A percentile compares a stretch with the other conserved stretches of the same genome.
These are phyloP conservation scores for Aspergillus kassunensis DNA, from an alignment of 495 filamentous ascomycete genomes.

Conservation along the genomic window DNA sequence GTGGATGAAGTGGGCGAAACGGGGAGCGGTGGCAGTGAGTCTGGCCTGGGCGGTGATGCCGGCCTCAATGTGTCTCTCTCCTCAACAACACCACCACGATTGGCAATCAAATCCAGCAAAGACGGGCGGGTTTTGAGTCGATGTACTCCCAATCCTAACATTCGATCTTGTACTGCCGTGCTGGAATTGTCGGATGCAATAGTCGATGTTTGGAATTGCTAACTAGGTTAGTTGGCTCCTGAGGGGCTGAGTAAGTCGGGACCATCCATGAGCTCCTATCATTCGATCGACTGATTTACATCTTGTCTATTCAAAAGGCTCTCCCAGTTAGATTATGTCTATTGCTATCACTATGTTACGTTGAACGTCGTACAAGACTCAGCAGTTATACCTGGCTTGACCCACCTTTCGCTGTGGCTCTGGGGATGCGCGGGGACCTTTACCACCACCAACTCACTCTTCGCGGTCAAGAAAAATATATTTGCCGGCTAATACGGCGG, in stretches of 20 bases:
- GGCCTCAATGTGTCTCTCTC: too few species aligned
- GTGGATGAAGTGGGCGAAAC: conserved; percentile 44
- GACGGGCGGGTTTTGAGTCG: conserved; percentile 68
- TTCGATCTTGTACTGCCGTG: conserved; percentile 22
- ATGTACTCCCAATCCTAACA: conserved; percentile 58
- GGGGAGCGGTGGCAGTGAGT: conserved; percentile 49
- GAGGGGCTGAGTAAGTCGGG: conserved; percentile 12
- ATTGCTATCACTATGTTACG: too few species aligned
- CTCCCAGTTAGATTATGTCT: too few species aligned
- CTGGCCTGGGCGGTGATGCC: conserved; percentile 38
- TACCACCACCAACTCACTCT: too few species aligned
- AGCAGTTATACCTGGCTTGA: too few species aligned
- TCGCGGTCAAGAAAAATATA: too few species aligned
- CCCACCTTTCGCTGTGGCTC: too few species aligned
- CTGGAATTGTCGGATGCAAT: background rate
- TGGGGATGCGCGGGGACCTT: too few species aligned
- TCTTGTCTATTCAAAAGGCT: background rate
- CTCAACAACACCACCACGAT: conserved; percentile 33
- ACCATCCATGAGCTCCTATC: too few species aligned
- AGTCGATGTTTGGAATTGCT: background rate
- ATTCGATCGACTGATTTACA: too few species aligned
- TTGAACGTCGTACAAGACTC: too few species aligned
- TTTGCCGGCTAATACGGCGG: too few species aligned
- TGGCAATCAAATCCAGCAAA: conserved; percentile 64
- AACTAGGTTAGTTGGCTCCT: background rate